phyloP scores from a whole-genome alignment of 192 early-diverging fungal genomes.

The Backusella circina region DNA sequence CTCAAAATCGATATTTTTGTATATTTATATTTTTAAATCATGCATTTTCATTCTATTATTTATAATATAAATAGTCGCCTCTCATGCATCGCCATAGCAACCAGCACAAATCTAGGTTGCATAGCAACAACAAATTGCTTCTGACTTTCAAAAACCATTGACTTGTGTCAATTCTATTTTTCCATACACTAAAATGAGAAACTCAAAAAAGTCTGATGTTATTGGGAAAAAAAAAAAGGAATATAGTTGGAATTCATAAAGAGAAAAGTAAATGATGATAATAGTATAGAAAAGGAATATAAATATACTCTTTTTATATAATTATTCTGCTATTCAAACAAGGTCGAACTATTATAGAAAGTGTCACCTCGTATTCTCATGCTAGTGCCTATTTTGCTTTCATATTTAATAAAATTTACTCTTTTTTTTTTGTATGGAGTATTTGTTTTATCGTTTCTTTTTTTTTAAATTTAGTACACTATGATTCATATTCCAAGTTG shows the following conservation, averaged over 20 bases:
- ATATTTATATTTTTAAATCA: neutral
- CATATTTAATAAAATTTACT: neutral
- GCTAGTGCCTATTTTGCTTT: neutral
- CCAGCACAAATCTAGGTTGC: neutral
- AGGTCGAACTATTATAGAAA: neutral
- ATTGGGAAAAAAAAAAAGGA: neutral
- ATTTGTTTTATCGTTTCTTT: neutral
- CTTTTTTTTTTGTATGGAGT: neutral
- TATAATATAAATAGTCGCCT: neutral
- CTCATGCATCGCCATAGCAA: neutral
- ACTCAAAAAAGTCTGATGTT: neutral
- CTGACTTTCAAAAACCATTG: neutral
- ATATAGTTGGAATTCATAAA: neutral
- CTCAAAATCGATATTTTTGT: neutral
- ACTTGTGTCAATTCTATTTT: slow-evolving; percentile 1
- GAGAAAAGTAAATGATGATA: neutral
- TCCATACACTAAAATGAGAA: neutral
- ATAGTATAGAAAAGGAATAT: neutral
- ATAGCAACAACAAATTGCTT: neutral
- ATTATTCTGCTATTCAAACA: neutral
- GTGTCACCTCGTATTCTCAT: neutral
- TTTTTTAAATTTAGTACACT: neutral
- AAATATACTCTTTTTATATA: neutral
- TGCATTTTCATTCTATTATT: neutral
- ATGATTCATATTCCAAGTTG: neutral